A percentile compares a stretch with the other conserved stretches of the same genome.
Conservation (phyloP, 108 stramenopile genomes). For the Cyclotella distinguenda region DNA sequence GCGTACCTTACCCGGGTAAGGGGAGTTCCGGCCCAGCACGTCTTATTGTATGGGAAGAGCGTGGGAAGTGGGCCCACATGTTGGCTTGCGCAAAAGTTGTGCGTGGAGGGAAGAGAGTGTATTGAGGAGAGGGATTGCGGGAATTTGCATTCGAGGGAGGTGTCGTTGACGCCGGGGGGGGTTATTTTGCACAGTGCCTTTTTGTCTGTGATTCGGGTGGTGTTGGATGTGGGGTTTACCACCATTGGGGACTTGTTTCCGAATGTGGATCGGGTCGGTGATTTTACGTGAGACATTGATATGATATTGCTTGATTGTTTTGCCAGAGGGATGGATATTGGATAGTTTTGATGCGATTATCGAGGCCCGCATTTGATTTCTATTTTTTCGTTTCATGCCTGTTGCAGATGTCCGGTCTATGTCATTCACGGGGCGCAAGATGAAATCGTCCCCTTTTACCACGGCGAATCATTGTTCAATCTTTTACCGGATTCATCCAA, state of each 20-base stretch:
- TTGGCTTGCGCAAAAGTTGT: slow-evolving; percentile 60
- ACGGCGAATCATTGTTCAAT: slow-evolving; percentile 63
- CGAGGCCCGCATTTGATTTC: background rate
- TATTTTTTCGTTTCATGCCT: background rate
- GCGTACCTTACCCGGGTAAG: slow-evolving; percentile 53
- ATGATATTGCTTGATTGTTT: too few species aligned
- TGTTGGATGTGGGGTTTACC: slow-evolving; percentile 75
- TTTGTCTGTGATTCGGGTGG: slow-evolving; percentile 71
- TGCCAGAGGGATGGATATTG: too few species aligned
- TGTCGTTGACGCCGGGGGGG: slow-evolving; percentile 41
- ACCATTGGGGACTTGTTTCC: slow-evolving; percentile 80
- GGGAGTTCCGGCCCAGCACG: slow-evolving; percentile 50
- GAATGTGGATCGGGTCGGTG: slow-evolving; percentile 65
- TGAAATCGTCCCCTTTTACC: slow-evolving; percentile 79
- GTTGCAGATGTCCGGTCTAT: slow-evolving; percentile 59
- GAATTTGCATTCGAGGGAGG: too few species aligned
- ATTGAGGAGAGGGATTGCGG: background rate
- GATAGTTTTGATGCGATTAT: too few species aligned
- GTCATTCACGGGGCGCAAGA: slow-evolving; percentile 76
- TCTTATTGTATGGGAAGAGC: slow-evolving; percentile 73
- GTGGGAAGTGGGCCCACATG: slow-evolving; percentile 72
- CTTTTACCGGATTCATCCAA: slow-evolving; percentile 53
- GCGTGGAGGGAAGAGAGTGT: slow-evolving; percentile 4
- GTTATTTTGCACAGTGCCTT: slow-evolving; percentile 61
- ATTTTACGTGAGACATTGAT: slow-evolving; percentile 51